A percentile compares a stretch with the other conserved stretches of the same genome.
Conservation (phyloP, 129 eudicot species). For the Lactuca sativa region DNA sequence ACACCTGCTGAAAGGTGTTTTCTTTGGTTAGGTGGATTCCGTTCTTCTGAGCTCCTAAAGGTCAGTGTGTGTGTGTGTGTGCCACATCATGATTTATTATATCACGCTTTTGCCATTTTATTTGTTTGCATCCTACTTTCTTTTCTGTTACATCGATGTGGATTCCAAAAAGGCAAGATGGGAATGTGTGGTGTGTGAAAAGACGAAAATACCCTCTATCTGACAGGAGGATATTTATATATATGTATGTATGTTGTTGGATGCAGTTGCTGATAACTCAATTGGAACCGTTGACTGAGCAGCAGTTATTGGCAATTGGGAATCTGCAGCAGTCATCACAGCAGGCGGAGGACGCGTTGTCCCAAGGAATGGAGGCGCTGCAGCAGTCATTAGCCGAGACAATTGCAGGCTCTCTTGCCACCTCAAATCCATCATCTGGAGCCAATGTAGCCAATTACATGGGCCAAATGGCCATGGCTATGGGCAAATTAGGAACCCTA, state of each 20-base stretch:
- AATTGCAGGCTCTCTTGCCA: conserved; percentile 61
- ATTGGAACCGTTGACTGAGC: conserved; percentile 69
- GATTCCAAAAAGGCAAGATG: too few species aligned
- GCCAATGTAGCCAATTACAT: conserved; percentile 78
- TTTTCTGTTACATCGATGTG: too few species aligned
- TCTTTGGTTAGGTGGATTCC: conserved; percentile 83
- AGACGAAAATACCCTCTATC: too few species aligned
- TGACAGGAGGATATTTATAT: too few species aligned
- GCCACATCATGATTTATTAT: too few species aligned
- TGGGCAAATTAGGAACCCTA: conserved; percentile 78
- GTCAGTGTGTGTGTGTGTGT: conserved; percentile 26
- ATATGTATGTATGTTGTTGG: neutral
- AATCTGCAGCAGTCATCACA: conserved; percentile 67
- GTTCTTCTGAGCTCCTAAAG: conserved; percentile 82
- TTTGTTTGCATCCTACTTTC: too few species aligned
- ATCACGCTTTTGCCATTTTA: too few species aligned
- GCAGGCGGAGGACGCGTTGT: conserved; percentile 71
- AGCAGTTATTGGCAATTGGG: conserved; percentile 52
- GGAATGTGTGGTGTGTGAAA: too few species aligned
- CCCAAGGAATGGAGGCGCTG: conserved; percentile 79
- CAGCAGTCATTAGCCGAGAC: conserved; percentile 74
- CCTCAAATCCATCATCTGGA: conserved; percentile 45
- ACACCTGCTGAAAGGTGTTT: conserved; percentile 89
- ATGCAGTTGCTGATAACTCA: conserved; percentile 62
- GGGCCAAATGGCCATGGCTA: conserved; percentile 89